Conservation (phyloP, 805 yeast genomes). For the Clavispora asparagi region DNA sequence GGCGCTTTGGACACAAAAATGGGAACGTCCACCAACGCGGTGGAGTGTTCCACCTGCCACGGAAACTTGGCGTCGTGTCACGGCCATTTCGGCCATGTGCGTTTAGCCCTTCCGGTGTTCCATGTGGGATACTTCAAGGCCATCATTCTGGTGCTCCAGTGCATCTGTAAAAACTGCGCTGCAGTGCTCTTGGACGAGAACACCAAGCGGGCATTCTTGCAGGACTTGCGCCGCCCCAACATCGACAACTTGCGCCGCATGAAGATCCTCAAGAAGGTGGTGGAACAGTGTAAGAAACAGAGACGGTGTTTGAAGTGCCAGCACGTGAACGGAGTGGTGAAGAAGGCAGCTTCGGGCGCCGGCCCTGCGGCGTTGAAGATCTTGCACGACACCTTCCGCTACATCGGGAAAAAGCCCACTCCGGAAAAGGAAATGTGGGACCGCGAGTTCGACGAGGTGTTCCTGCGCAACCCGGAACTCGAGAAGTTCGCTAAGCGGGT, state of each 20-base stretch:
- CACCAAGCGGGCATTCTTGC: constrained; percentile 60
- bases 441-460: constrained; percentile 73
- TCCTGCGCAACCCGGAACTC: constrained; percentile 75
- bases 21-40: constrained; percentile 90
- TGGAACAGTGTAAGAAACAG: constrained; percentile 94
- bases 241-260: constrained; percentile 88
- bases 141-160: constrained; percentile 80
- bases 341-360: constrained; percentile 88
- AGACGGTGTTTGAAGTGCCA: constrained; percentile 86
- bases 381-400: constrained; percentile 92
- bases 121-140: constrained; percentile 97
- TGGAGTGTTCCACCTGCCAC: constrained; percentile 86
- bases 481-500: constrained; percentile 84
- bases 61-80: constrained; percentile 92
- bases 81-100: constrained; percentile 96
- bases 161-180: constrained; percentile 88
- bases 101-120: constrained; percentile 91
- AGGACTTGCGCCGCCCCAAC: constrained; percentile 82
- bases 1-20: constrained; percentile 91
- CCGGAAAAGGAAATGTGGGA: constrained; percentile 87
- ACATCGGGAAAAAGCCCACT: constrained; percentile 86
- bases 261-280: constrained; percentile 75
- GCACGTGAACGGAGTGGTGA: constrained; percentile 92
- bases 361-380: constrained; percentile 93
- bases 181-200: constrained; percentile 68